phyloP scores from a whole-genome alignment of 2,329 filamentous ascomycete species.

The Arthrinium puccinioides region DNA sequence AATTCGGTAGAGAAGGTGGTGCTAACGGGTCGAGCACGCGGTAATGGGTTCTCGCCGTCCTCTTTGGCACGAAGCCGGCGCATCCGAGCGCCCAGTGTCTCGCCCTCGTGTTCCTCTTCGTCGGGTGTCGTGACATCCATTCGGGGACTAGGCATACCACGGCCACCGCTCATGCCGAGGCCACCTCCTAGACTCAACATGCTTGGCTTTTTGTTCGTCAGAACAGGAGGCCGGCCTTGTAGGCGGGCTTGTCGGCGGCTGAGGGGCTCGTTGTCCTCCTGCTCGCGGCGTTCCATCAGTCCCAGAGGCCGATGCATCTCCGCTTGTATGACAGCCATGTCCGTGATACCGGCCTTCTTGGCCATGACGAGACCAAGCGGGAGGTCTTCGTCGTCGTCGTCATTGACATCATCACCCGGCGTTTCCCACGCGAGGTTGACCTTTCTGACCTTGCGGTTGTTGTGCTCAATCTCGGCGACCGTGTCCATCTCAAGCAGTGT shows the following conservation, averaged over 20 bases:
- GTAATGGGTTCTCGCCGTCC: slow-evolving; percentile 37
- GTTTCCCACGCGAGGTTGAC: slow-evolving; percentile 87
- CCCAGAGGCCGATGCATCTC: slow-evolving; percentile 61
- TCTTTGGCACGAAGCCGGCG: slow-evolving; percentile 56
- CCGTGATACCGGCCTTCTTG: slow-evolving; percentile 45
- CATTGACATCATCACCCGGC: slow-evolving; percentile 13
- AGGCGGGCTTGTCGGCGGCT: slow-evolving; percentile 70
- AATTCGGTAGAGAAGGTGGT: slow-evolving; percentile 63
- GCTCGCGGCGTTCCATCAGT: slow-evolving; percentile 70
- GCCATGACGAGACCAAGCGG: slow-evolving; percentile 77
- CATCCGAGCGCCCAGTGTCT: slow-evolving; percentile 61
- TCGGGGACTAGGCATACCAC: slow-evolving; percentile 18
- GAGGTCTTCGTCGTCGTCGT: slow-evolving; percentile 50
- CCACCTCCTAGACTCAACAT: slow-evolving; percentile 30
- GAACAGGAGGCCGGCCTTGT: slow-evolving; percentile 48
- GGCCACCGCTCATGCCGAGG: slow-evolving; percentile 17
- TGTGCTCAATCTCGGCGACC: slow-evolving; percentile 77
- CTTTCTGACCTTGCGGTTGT: slow-evolving; percentile 64
- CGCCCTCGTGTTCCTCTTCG: slow-evolving; percentile 49
- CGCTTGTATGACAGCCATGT: slow-evolving; percentile 38
- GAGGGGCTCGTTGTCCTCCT: slow-evolving; percentile 90
- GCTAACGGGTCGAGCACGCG: slow-evolving; percentile 52
- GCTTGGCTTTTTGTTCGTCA: slow-evolving; percentile 34
- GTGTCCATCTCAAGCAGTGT: slow-evolving; percentile 88
- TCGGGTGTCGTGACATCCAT: slow-evolving; percentile 24